Conservation (phyloP, 148 eudicot species). For the Nepenthes mirabilis region DNA sequence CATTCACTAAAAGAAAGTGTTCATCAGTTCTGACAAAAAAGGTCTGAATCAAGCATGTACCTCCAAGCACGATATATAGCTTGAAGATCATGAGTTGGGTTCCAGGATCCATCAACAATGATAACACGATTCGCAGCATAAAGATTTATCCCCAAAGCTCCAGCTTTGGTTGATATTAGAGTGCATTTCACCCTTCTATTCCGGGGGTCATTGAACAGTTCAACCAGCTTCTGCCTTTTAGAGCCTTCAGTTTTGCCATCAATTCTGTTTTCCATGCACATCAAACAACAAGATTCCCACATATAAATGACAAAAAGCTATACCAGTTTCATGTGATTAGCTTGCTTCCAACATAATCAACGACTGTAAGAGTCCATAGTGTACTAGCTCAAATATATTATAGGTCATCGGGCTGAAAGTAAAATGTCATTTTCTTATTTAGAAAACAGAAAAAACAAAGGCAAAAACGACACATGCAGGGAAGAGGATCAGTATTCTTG, state of each 20-base stretch:
- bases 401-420: no score
- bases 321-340: no score
- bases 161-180: constrained; percentile 91
- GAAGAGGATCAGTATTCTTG: no score
- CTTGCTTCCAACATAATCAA: no score
- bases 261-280: constrained; percentile 39
- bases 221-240: constrained; percentile 84
- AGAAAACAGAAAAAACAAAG: no score
- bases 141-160: constrained; percentile 92
- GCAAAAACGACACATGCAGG: no score
- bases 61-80: constrained; percentile 98
- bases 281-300: not conserved
- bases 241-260: constrained; percentile 85
- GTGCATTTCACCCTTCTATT: constrained; percentile 84
- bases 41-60: constrained; percentile 19
- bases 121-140: constrained; percentile 93
- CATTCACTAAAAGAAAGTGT: not conserved
- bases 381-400: no score
- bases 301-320: not conserved
- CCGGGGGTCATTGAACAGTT: constrained; percentile 65
- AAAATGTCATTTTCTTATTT: no score
- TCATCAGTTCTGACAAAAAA: not conserved
- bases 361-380: no score
- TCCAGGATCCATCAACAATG: constrained; percentile 97
- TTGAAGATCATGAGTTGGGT: constrained; percentile 97